These are phyloP conservation scores for Fusarium nematophilum DNA, from an alignment of 2,329 filamentous ascomycete genomes.

Conservation along the genomic window DNA sequence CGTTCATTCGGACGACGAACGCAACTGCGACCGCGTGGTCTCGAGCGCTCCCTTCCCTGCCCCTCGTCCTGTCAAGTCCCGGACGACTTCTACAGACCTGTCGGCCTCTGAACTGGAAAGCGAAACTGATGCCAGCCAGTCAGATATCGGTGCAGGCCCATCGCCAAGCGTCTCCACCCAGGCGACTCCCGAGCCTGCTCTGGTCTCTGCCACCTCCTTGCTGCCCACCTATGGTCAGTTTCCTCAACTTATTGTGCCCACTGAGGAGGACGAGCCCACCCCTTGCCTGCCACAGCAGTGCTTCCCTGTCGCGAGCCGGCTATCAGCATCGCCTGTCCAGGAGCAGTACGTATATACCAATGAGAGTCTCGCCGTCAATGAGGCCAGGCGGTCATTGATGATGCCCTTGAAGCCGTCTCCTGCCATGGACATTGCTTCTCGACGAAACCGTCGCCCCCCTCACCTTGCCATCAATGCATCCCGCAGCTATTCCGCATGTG, in stretches of 20 bases:
- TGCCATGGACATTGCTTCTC: slow-evolving; percentile 64
- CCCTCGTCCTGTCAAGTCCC: slow-evolving; percentile 31
- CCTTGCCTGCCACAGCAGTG: slow-evolving; percentile 38
- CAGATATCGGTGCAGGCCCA: slow-evolving; percentile 38
- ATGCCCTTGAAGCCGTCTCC: slow-evolving; percentile 60
- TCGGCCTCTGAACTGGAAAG: slow-evolving; percentile 41
- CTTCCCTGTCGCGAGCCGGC: slow-evolving; percentile 26
- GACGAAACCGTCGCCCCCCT: slow-evolving; percentile 59
- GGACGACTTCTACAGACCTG: slow-evolving; percentile 2
- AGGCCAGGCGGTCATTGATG: slow-evolving; percentile 26
- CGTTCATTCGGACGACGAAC: slow-evolving; percentile 45
- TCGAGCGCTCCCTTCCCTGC: slow-evolving; percentile 56
- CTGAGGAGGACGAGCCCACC: slow-evolving; percentile 37
- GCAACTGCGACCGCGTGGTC: slow-evolving; percentile 52
- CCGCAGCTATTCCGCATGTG: slow-evolving; percentile 55
- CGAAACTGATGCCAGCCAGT: slow-evolving; percentile 43
- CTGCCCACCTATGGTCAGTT: slow-evolving; percentile 34
- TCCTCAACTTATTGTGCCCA: slow-evolving; percentile 40
- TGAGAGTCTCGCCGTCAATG: slow-evolving; percentile 27
- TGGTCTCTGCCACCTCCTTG: slow-evolving; percentile 17
- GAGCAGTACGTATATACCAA: slow-evolving; percentile 37
- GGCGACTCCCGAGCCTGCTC: slow-evolving; percentile 34
- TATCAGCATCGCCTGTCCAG: slow-evolving; percentile 32
- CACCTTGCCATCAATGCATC: slow-evolving; percentile 60
- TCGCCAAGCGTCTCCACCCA: slow-evolving; percentile 36